phyloP scores from a whole-genome alignment of 2,329 filamentous ascomycete species.

The Elsinoe fawcettii region DNA sequence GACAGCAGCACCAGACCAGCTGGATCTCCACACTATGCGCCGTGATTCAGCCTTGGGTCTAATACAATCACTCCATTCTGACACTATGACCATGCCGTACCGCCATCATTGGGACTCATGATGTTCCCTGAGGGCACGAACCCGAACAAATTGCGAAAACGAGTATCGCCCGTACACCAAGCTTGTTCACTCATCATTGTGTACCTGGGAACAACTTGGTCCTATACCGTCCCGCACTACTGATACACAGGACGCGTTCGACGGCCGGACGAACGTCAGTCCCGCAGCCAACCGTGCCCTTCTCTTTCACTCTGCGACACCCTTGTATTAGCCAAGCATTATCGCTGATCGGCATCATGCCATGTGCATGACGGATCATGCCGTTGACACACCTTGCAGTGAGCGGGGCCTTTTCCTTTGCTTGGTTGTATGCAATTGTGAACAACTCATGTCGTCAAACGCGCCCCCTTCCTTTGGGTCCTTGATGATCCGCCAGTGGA shows the following conservation, averaged over 20 bases:
- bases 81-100: not conserved
- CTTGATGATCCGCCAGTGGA: not conserved
- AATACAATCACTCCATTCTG: not conserved
- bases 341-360: constrained; percentile 5
- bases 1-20: not conserved
- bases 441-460: constrained; percentile 3
- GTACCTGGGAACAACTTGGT: not conserved
- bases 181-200: constrained; percentile 9
- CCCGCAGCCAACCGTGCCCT: constrained; percentile 10
- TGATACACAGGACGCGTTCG: not conserved
- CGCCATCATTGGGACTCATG: not conserved
- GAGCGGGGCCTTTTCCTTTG: not conserved
- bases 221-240: not conserved
- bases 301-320: constrained; percentile 13
- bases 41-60: not conserved
- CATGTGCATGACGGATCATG: constrained; percentile 9
- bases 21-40: not conserved
- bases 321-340: constrained; percentile 14
- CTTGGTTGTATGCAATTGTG: not conserved
- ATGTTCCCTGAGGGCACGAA: not conserved
- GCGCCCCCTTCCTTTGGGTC: not conserved
- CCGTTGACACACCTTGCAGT: not conserved
- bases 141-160: not conserved
- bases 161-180: not conserved
- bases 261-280: constrained; percentile 9